phyloP scores from a whole-genome alignment of 1,139 yeast species.

The Protomyces gravidus region DNA sequence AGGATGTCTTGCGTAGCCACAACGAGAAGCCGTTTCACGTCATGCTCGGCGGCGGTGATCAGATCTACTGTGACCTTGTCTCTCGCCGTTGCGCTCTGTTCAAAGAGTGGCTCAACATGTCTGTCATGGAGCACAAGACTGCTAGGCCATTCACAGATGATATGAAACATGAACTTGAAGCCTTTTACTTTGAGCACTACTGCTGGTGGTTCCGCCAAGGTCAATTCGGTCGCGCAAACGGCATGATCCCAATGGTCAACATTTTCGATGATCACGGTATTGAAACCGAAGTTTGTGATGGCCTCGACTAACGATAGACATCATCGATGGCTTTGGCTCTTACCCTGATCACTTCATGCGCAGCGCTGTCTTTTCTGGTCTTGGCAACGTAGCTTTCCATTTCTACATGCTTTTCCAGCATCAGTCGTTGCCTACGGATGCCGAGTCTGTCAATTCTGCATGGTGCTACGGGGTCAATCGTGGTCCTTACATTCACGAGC shows the following conservation, averaged over 20 bases:
- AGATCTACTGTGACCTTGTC: constrained; percentile 80
- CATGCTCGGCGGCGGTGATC: constrained; percentile 97
- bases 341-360: constrained; percentile 72
- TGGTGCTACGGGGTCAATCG: constrained; percentile 40
- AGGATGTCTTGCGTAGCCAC: constrained; percentile 71
- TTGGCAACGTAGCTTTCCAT: constrained; percentile 76
- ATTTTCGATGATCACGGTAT: constrained; percentile 56
- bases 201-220: constrained; percentile 83
- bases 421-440: constrained; percentile 42
- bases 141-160: constrained; percentile 42
- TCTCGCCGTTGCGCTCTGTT: constrained; percentile 48
- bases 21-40: constrained; percentile 67
- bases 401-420: constrained; percentile 92
- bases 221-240: constrained; percentile 67
- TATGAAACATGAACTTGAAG: constrained; percentile 53
- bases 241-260: constrained; percentile 78
- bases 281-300: background rate
- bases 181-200: constrained; percentile 68
- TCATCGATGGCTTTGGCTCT: constrained; percentile 89
- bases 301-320: constrained; percentile 66
- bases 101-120: constrained; percentile 58
- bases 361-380: constrained; percentile 59
- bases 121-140: constrained; percentile 15
- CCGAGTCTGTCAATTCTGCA: constrained; percentile 38
- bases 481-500: constrained; percentile 66